Conservation (phyloP, 2,329 filamentous ascomycete genomes). For the Alternaria sp. region DNA sequence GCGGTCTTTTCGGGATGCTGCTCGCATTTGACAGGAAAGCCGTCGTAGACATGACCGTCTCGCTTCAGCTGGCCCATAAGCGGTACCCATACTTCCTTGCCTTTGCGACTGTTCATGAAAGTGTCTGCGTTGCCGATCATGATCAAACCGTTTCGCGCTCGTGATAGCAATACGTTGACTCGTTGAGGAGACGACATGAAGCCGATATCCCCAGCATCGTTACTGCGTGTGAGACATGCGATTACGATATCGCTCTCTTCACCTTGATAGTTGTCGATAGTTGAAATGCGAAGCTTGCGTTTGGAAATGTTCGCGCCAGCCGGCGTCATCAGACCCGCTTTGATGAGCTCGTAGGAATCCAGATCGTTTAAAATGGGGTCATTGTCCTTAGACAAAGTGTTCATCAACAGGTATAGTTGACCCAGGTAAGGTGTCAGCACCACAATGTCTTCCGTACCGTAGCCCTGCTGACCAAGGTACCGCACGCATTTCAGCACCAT, state of each 20-base stretch:
- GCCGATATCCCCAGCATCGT: conserved; percentile 68
- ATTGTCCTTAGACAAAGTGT: conserved; percentile 61
- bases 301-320: conserved; percentile 61
- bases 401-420: conserved; percentile 65
- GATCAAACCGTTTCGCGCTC: conserved; percentile 70
- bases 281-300: conserved; percentile 66
- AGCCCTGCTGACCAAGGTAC: conserved; percentile 75
- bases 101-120: conserved; percentile 66
- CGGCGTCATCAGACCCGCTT: conserved; percentile 66
- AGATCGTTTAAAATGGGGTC: conserved; percentile 73
- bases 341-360: conserved; percentile 67
- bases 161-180: conserved; percentile 72
- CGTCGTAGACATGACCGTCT: conserved; percentile 53
- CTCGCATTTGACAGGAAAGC: conserved; percentile 45
- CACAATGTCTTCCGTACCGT: conserved; percentile 68
- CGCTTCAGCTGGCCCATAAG: conserved; percentile 64
- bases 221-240: conserved; percentile 71
- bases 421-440: conserved; percentile 76
- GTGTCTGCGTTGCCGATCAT: conserved; percentile 74
- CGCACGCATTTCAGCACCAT: conserved; percentile 70
- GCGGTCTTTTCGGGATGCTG: conserved; percentile 47
- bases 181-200: conserved; percentile 72
- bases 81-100: conserved; percentile 62
- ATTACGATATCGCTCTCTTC: conserved; percentile 78
- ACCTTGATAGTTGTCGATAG: conserved; percentile 80